Conservation (phyloP, 306 rosid genomes). For the Ammopiptanthus mongolicus region DNA sequence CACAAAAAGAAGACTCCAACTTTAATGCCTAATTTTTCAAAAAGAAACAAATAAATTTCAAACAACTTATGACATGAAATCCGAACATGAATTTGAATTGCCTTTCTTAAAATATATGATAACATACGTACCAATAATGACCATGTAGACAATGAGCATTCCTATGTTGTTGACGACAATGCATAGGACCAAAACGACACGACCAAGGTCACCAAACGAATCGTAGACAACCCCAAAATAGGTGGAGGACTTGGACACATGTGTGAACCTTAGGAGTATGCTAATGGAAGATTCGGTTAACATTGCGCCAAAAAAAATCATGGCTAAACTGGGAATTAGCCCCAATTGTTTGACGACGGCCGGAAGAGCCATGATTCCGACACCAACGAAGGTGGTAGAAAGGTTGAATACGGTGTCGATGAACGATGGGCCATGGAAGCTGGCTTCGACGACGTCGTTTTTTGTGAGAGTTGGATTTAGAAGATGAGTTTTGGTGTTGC, state of each 20-base stretch:
- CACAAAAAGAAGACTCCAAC: neutral
- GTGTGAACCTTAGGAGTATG: constrained; percentile 50
- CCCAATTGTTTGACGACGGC: constrained; percentile 60
- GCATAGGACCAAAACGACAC: constrained; percentile 47
- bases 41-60: neutral
- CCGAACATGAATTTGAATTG: too few species aligned
- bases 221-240: constrained; percentile 49
- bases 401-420: constrained; percentile 65
- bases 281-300: constrained; percentile 51
- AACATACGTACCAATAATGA: constrained; percentile 49
- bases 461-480: constrained; percentile 10
- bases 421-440: constrained; percentile 46
- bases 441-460: constrained; percentile 18
- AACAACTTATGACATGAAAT: neutral
- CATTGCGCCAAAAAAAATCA: constrained; percentile 44
- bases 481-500: constrained; percentile 30
- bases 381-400: constrained; percentile 67
- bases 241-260: constrained; percentile 54
- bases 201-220: constrained; percentile 49
- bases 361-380: constrained; percentile 79
- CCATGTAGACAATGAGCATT: constrained; percentile 79
- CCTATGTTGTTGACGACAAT: constrained; percentile 56
- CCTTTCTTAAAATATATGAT: too few species aligned
- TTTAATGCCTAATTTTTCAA: neutral
- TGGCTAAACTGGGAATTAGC: constrained; percentile 38